These are phyloP conservation scores for Tolypocladium endophyticum DNA, from an alignment of 2,329 filamentous ascomycete species.

Conservation along the genomic window DNA sequence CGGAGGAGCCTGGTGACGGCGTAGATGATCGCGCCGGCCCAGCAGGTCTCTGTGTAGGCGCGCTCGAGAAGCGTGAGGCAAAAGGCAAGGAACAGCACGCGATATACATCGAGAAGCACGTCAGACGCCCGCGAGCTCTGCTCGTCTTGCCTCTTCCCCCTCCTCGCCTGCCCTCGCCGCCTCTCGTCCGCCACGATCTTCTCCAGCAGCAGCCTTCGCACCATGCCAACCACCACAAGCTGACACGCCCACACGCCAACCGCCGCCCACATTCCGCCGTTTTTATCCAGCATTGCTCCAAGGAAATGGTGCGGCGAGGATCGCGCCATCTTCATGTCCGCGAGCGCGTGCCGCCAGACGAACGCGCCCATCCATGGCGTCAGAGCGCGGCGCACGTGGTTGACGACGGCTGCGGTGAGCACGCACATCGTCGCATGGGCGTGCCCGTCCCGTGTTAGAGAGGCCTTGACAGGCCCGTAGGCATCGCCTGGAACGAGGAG, in stretches of 20 bases:
- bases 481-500: not conserved
- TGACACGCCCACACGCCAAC: constrained; percentile 2
- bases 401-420: constrained; percentile 22
- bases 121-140: not conserved
- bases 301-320: constrained; percentile 25
- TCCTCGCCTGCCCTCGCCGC: not conserved
- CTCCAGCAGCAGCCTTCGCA: not conserved
- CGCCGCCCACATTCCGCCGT: constrained; percentile 2
- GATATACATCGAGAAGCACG: not conserved
- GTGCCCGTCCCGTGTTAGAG: constrained; percentile 15
- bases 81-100: constrained; percentile 13
- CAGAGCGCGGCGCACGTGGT: constrained; percentile 27
- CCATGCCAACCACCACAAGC: not conserved
- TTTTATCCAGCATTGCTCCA: constrained; percentile 10
- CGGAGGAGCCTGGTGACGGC: constrained; percentile 10
- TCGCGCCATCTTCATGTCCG: constrained; percentile 23
- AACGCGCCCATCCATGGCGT: constrained; percentile 18
- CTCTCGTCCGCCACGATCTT: not conserved
- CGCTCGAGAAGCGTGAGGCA: constrained; percentile 17
- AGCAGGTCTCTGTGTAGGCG: constrained; percentile 15
- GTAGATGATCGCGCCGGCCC: constrained; percentile 15
- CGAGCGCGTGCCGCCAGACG: constrained; percentile 18
- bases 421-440: constrained; percentile 14
- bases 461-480: not conserved
- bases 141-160: not conserved